Conservation (phyloP, 257 asterid species). For the Paraleonurus japonicus region DNA sequence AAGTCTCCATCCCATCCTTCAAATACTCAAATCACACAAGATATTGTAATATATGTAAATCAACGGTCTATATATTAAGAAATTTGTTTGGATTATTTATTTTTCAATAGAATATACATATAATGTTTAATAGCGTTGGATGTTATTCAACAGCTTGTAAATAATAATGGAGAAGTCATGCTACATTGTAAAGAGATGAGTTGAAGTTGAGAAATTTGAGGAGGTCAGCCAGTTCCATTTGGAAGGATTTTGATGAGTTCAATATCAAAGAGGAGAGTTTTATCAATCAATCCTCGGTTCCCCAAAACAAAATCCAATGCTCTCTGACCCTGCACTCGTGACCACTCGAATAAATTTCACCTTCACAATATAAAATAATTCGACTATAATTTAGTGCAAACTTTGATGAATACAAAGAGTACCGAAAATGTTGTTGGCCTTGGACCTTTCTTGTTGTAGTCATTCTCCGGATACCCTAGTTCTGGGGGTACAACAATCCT, state of each 20-base stretch:
- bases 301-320: conserved; percentile 88
- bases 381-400: not conserved
- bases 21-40: no score
- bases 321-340: conserved; percentile 90
- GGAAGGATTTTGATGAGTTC: conserved; percentile 84
- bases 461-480: conserved; percentile 89
- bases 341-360: conserved; percentile 8
- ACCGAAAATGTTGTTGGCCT: conserved; percentile 97
- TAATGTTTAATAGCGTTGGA: no score
- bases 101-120: not conserved
- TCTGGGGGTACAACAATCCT: conserved; percentile 97
- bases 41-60: no score
- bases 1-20: no score
- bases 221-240: conserved; percentile 44
- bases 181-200: no score
- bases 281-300: conserved; percentile 95
- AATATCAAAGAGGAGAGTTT: conserved; percentile 90
- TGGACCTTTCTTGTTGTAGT: conserved; percentile 95
- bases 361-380: not conserved
- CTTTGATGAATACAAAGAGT: conserved; percentile 22
- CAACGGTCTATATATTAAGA: no score
- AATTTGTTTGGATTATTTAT: no score
- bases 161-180: not conserved
- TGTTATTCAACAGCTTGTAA: conserved; percentile 1
- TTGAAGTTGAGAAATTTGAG: no score